Percentiles rank a stretch among this genome's conserved stretches.
Conservation (phyloP, 2,329 filamentous ascomycete species). For the Neobulgaria alba region DNA sequence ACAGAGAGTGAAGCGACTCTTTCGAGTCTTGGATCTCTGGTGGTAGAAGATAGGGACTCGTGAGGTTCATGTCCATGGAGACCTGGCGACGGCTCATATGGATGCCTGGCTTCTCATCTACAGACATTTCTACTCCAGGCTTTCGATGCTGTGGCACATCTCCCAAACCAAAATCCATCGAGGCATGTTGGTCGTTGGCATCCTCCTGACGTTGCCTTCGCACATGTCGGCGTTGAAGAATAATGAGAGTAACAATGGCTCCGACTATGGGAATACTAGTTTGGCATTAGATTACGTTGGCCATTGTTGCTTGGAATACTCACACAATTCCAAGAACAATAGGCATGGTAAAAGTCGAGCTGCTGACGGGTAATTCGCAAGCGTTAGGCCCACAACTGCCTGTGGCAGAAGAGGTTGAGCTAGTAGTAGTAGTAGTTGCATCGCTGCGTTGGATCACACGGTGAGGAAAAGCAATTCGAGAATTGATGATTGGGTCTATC, state of each 20-base stretch:
- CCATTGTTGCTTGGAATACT: constrained; percentile 39
- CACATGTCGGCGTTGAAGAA: constrained; percentile 71
- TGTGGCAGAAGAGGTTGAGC: constrained; percentile 14
- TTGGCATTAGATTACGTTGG: not conserved
- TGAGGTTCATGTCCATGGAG: constrained; percentile 58
- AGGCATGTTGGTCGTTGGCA: constrained; percentile 76
- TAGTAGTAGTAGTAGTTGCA: constrained; percentile 16
- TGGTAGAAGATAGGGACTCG: constrained; percentile 90
- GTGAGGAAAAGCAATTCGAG: constrained; percentile 9
- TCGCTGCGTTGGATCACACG: constrained; percentile 16
- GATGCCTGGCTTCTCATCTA: constrained; percentile 13
- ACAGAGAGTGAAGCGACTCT: constrained; percentile 80
- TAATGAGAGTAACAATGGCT: constrained; percentile 59
- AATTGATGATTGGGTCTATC: constrained; percentile 19
- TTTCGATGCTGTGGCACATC: constrained; percentile 32
- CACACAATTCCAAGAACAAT: constrained; percentile 65
- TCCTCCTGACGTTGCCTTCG: constrained; percentile 70
- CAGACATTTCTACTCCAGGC: constrained; percentile 4
- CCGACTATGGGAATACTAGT: constrained; percentile 65
- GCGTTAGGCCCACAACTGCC: constrained; percentile 33
- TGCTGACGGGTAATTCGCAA: constrained; percentile 52
- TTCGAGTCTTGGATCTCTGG: constrained; percentile 68
- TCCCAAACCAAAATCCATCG: constrained; percentile 82
- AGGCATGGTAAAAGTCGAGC: constrained; percentile 50
- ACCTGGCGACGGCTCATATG: constrained; percentile 41